These are phyloP conservation scores for Ottelia alismoides DNA, from an alignment of 106 monocot genomes.

Conservation along the genomic window DNA sequence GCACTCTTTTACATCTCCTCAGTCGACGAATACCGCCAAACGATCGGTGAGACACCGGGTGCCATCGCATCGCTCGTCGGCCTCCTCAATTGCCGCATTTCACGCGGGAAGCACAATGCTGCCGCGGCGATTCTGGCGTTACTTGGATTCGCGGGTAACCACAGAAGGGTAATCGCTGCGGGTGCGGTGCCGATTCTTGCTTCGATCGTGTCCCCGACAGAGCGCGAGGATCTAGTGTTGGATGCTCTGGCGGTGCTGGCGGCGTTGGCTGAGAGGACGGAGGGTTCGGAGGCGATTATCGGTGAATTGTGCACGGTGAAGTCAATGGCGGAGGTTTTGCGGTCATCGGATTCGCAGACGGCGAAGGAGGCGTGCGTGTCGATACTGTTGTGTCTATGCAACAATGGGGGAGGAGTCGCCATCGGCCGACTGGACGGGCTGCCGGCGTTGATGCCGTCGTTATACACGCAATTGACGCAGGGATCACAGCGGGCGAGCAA, in stretches of 20 bases:
- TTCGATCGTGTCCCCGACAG: constrained; percentile 22
- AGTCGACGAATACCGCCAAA: constrained; percentile 29
- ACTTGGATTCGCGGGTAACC: constrained; percentile 32
- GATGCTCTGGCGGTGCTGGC: constrained; percentile 46
- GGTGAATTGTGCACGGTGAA: constrained; percentile 9
- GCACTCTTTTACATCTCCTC: constrained; percentile 69
- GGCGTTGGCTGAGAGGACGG: constrained; percentile 36
- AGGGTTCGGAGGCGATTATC: constrained; percentile 31
- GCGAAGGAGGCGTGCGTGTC: constrained; percentile 52
- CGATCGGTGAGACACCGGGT: constrained; percentile 38
- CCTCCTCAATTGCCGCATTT: constrained; percentile 30
- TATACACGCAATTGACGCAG: constrained; percentile 36
- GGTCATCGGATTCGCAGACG: constrained; percentile 22
- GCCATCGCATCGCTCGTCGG: constrained; percentile 51
- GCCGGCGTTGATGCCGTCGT: constrained; percentile 35
- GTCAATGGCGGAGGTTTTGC: constrained; percentile 24
- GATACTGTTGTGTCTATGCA: constrained; percentile 31
- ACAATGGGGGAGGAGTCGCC: constrained; percentile 31
- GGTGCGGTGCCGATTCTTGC: constrained; percentile 23
- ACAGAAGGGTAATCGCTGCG: constrained; percentile 24
- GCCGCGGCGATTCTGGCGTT: constrained; percentile 38
- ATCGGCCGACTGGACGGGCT: constrained; percentile 25
- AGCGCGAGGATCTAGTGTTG: constrained; percentile 37
- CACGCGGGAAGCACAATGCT: constrained; percentile 61
- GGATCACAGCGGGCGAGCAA: constrained; percentile 42